phyloP scores from a whole-genome alignment of 495 filamentous ascomycete genomes.

The Entonaema liquescens region DNA sequence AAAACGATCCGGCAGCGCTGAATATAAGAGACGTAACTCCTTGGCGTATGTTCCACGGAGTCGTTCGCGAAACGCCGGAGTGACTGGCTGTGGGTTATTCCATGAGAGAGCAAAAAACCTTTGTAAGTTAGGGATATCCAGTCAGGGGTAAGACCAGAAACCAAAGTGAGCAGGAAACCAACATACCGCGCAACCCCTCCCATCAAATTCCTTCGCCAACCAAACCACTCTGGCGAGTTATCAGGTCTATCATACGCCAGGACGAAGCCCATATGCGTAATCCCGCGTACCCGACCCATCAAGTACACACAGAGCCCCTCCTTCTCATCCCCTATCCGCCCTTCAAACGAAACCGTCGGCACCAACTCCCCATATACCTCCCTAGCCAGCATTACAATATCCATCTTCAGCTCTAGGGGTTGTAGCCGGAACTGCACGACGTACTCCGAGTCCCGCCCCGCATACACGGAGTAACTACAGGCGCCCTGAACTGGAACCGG shows the following conservation, averaged over 20 bases:
- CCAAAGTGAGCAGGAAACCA: background rate
- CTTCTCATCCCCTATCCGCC: background rate
- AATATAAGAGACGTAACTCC: background rate
- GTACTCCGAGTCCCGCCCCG: background rate
- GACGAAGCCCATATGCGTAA: background rate
- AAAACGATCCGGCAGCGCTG: background rate
- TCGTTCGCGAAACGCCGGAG: background rate
- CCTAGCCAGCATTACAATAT: background rate
- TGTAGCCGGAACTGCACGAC: background rate
- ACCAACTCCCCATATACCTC: background rate
- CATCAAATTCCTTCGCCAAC: background rate
- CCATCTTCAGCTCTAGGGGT: background rate
- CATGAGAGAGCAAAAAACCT: background rate
- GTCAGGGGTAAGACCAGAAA: background rate
- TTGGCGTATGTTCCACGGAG: background rate
- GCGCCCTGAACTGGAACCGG: background rate
- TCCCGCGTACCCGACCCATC: background rate
- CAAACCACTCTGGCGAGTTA: background rate
- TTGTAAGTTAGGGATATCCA: background rate
- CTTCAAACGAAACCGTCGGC: background rate
- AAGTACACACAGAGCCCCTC: background rate
- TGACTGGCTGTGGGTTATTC: background rate
- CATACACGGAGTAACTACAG: background rate
- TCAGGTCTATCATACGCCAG: background rate
- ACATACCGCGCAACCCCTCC: background rate